These are phyloP conservation scores for Halophytophthora batemanensis DNA, from an alignment of 352 stramenopile genomes.

Conservation along the genomic window DNA sequence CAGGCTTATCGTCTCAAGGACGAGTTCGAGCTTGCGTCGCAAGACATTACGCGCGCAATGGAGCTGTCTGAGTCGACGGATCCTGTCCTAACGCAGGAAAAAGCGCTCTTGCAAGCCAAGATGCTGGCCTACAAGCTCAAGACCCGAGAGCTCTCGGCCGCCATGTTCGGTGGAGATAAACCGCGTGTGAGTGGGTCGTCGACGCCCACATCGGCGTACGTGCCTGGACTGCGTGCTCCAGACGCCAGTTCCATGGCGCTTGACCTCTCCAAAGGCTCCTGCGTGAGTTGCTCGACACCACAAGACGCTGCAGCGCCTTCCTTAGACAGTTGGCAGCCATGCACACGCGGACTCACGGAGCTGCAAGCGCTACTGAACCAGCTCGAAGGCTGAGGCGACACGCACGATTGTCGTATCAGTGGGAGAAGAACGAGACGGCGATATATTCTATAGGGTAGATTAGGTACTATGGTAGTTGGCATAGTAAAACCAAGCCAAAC, in stretches of 20 bases:
- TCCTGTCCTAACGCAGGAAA: constrained; percentile 49
- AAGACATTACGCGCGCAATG: constrained; percentile 46
- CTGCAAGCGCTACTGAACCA: constrained; percentile 33
- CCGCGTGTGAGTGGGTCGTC: not conserved
- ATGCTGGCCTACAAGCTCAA: constrained; percentile 68
- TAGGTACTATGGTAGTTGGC: constrained; percentile 25
- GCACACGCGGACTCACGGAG: constrained; percentile 30
- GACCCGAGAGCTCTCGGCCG: constrained; percentile 59
- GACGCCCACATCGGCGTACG: not conserved
- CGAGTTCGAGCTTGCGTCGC: constrained; percentile 56
- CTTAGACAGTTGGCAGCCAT: constrained; percentile 48
- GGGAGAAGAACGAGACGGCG: constrained; percentile 16
- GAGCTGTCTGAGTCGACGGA: constrained; percentile 25
- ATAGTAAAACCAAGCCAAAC: too few relatives aligned
- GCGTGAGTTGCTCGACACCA: constrained; percentile 1
- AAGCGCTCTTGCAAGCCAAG: constrained; percentile 56
- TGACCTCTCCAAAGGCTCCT: constrained; percentile 23
- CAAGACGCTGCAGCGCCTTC: constrained; percentile 17
- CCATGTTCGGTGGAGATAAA: constrained; percentile 60
- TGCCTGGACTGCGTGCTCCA: constrained; percentile 7
- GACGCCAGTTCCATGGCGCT: constrained; percentile 28
- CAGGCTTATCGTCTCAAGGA: constrained; percentile 64
- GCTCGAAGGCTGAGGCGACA: constrained; percentile 11
- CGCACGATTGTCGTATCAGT: not conserved
- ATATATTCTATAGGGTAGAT: constrained; percentile 41